A percentile compares a stretch with the other conserved stretches of the same genome.
Conservation (phyloP, 257 asterid species). For the Plectranthus barbatus region DNA sequence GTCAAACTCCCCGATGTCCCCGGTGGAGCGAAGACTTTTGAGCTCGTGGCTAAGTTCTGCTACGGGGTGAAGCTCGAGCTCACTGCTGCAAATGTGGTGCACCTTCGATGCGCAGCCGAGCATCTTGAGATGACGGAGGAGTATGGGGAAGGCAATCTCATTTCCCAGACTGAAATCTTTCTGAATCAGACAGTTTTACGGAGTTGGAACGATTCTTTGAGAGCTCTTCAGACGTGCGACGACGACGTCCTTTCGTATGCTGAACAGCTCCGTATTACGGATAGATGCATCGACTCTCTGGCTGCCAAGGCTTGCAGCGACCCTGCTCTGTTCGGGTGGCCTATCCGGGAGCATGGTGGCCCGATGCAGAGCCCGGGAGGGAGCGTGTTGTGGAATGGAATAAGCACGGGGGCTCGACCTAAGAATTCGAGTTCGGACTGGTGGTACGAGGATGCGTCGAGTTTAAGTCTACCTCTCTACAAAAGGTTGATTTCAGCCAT, state of each 20-base stretch:
- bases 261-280: conserved; percentile 59
- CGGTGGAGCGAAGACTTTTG: conserved; percentile 84
- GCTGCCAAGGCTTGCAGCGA: conserved; percentile 74
- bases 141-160: conserved; percentile 79
- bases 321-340: conserved; percentile 90
- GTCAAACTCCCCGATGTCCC: conserved; percentile 62
- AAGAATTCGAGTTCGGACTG: conserved; percentile 63
- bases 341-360: conserved; percentile 79
- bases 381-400: conserved; percentile 91
- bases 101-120: conserved; percentile 86
- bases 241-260: conserved; percentile 59
- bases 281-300: conserved; percentile 71
- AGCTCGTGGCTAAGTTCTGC: conserved; percentile 89
- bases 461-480: conserved; percentile 62
- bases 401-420: conserved; percentile 94
- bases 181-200: conserved; percentile 67
- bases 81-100: conserved; percentile 74
- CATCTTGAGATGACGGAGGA: conserved; percentile 90
- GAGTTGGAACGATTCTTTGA: conserved; percentile 82
- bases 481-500: conserved; percentile 63
- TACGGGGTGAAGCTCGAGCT: conserved; percentile 93
- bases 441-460: conserved; percentile 97
- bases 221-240: conserved; percentile 76
- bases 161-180: conserved; percentile 66
- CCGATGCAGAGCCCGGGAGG: conserved; percentile 99